A percentile compares a stretch with the other conserved stretches of the same genome.
Conservation (phyloP, 148 eudicot species). For the Camellia lanceoleosa region DNA sequence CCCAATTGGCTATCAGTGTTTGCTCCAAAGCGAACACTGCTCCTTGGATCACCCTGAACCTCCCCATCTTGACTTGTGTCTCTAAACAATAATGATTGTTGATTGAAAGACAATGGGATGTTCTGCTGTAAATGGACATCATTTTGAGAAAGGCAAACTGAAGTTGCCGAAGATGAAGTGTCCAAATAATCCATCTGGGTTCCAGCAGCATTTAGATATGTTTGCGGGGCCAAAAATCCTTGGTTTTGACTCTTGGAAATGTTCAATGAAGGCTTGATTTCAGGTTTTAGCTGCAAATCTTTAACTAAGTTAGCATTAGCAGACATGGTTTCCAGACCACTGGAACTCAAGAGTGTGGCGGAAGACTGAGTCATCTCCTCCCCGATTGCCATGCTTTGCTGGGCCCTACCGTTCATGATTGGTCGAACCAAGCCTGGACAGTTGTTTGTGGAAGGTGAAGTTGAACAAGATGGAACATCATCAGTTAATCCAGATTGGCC, state of each 20-base stretch:
- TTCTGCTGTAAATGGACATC: slow-evolving; percentile 49
- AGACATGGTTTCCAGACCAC: slow-evolving; percentile 50
- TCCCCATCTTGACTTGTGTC: slow-evolving; percentile 57
- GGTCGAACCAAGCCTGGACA: slow-evolving; percentile 40
- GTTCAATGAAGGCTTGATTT: slow-evolving; percentile 58
- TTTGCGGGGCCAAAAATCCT: slow-evolving; percentile 49
- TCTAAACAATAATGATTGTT: slow-evolving; percentile 57
- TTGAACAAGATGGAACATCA: slow-evolving; percentile 79
- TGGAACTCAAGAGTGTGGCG: slow-evolving; percentile 35
- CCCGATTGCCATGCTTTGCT: slow-evolving; percentile 31
- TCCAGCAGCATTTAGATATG: slow-evolving; percentile 41
- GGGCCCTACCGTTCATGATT: slow-evolving; percentile 38
- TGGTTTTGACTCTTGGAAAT: slow-evolving; percentile 56
- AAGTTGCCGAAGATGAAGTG: slow-evolving; percentile 80
- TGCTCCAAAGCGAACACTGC: slow-evolving; percentile 37
- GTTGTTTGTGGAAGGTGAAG: slow-evolving; percentile 87
- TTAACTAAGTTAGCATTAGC: slow-evolving; percentile 37
- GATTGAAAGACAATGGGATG: slow-evolving; percentile 48
- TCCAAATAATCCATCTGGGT: slow-evolving; percentile 83
- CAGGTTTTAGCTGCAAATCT: slow-evolving; percentile 58
- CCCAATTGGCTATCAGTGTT: slow-evolving; percentile 45
- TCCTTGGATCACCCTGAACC: slow-evolving; percentile 52
- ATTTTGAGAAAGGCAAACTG: slow-evolving; percentile 64
- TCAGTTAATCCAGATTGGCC: slow-evolving; percentile 62
- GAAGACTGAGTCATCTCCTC: slow-evolving; percentile 56